These are phyloP conservation scores for Ogataea haglerorum DNA, from an alignment of 805 yeast genomes.

Conservation along the genomic window DNA sequence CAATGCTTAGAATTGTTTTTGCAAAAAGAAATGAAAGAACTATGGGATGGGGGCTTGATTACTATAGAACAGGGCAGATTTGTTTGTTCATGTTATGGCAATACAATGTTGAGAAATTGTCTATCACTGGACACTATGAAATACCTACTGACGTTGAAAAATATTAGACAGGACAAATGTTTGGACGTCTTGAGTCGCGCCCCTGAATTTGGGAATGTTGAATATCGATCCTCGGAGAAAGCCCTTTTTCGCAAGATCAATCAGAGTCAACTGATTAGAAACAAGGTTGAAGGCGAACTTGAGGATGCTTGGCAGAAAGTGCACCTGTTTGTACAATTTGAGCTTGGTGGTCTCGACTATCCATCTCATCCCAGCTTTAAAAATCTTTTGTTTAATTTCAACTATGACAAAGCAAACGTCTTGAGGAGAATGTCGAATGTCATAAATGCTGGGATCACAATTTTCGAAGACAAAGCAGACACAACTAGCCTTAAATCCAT, in stretches of 20 bases:
- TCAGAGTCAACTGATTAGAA: constrained; percentile 36
- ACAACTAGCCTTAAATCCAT: constrained; percentile 39
- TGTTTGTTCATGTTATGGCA: constrained; percentile 40
- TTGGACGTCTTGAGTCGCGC: constrained; percentile 34
- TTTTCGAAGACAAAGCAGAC: constrained; percentile 40
- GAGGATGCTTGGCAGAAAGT: constrained; percentile 36
- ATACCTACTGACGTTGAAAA: constrained; percentile 25
- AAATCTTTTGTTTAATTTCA: constrained; percentile 30
- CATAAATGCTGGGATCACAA: constrained; percentile 42
- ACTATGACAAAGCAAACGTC: constrained; percentile 42
- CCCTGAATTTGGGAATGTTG: constrained; percentile 39
- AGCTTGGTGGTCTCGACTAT: constrained; percentile 46
- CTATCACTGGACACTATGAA: constrained; percentile 43
- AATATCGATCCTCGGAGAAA: constrained; percentile 43
- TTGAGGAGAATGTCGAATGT: constrained; percentile 43
- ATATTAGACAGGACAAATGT: constrained; percentile 18
- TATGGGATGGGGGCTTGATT: neutral
- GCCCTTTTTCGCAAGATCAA: constrained; percentile 44
- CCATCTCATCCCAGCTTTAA: constrained; percentile 42
- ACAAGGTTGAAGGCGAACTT: constrained; percentile 30
- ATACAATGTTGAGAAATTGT: constrained; percentile 48
- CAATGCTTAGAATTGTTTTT: neutral
- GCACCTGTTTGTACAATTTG: constrained; percentile 44
- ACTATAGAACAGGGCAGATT: neutral
- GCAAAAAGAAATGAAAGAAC: neutral